Base-by-base conservation (phyloP, 2,329 filamentous ascomycete genomes). In the Grosmannia clavigera region DNA sequence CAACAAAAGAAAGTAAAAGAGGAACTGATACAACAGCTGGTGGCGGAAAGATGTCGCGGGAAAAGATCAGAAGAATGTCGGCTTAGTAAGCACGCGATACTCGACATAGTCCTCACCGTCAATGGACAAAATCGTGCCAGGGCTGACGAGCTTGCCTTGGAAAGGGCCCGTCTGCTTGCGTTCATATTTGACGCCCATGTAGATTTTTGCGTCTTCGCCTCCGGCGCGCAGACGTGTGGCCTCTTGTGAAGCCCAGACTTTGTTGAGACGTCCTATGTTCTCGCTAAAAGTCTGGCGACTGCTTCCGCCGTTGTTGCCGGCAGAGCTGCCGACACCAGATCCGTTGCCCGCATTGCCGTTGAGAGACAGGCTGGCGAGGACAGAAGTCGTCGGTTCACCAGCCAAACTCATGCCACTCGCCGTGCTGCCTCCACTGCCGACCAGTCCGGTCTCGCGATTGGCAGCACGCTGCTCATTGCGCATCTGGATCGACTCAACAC, bases 91-190 rank as follows among this genome's bases (percentile, higher is more conserved):
- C 1, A 86, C 81, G 2, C 83, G 78, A 64, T 86, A 86, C 68
- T 86, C 83, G 40, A 86, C 82, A 62, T 83, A 86, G 63, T 86
- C 83, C 67, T 86, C 83, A 27, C 82, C 83, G 61, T 86, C 82
- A 61, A 86, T 86, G 55, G 74, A 84, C 65, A 86, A 78, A 27
- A 86, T 81, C 11, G 78, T 78, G 5, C 82, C 80, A 62, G 81
- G 77, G 55, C 80, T 83, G 35, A 84, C 82, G n/a, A 85, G 76
- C 67, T 84, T 84, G 29, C 82, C 83, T 63, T 78, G 74, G 61
- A 86, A 85, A 0, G 82, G 81, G 0, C 83, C 83, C 4, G 71
- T 82, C 38, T 76, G 69, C 70, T 84, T 85, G 59, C 82, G 78
- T 69, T 84, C 81, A 64, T 86, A 86, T 68, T 82, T 84, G 67